A percentile compares a stretch with the other conserved stretches of the same genome.
Evolutionary conservation across 1,284 basidiomycete genomes (phyloP).

Genomic region (Apiotrichum gracile): DNA sequence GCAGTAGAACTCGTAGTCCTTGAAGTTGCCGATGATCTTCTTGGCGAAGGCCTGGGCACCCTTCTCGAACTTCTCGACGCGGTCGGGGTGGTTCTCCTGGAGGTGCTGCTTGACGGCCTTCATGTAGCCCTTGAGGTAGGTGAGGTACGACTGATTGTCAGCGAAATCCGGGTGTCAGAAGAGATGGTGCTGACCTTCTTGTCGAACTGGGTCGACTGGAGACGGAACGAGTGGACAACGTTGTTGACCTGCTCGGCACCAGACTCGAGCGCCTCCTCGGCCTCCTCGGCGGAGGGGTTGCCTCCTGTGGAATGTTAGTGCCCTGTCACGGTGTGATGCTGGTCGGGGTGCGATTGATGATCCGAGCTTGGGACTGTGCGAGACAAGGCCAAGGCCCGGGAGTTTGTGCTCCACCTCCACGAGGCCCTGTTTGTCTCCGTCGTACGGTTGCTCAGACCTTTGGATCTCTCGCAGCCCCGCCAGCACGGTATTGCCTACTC

Average conservation of each 20-base stretch:
- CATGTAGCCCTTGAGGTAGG: conserved; percentile 89
- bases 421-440: background rate
- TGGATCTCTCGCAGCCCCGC: no score
- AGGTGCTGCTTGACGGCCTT: conserved; percentile 68
- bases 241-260: conserved; percentile 78
- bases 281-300: conserved; percentile 87
- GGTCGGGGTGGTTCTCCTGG: conserved; percentile 57
- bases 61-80: conserved; percentile 77
- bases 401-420: no score
- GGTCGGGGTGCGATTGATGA: no score
- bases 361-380: no score
- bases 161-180: background rate
- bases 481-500: conserved; percentile 38
- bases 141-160: conserved; percentile 55
- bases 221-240: conserved; percentile 86
- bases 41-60: conserved; percentile 70
- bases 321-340: background rate
- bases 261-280: conserved; percentile 74
- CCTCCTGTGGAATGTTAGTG: conserved; percentile 55
- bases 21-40: conserved; percentile 85
- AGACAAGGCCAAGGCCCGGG: no score
- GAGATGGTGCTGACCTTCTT: conserved; percentile 59
- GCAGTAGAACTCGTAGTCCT: conserved; percentile 60
- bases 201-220: conserved; percentile 77
- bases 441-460: background rate